A percentile compares a stretch with the other conserved stretches of the same genome.
Evolutionary conservation across 2,329 filamentous ascomycete genomes (phyloP).

Genomic region (Fusarium pseudograminearum): DNA sequence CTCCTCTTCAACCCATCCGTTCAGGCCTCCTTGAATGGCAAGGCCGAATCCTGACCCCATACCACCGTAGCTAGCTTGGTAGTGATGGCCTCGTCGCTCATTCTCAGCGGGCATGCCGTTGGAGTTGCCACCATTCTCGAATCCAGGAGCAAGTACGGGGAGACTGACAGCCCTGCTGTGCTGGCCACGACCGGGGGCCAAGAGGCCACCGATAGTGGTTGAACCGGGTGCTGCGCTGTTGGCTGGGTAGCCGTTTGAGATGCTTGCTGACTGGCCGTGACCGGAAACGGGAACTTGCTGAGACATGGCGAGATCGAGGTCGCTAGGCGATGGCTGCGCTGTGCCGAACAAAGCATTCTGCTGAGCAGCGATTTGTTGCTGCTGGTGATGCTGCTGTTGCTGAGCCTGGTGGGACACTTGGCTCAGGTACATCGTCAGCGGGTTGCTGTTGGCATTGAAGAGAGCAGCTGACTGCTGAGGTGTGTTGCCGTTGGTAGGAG

Average conservation of each 20-base stretch:
- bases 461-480: conserved; percentile 77
- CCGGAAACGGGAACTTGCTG: conserved; percentile 70
- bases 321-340: conserved; percentile 69
- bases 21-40: conserved; percentile 72
- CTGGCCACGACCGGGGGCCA: conserved; percentile 75
- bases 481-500: conserved; percentile 65
- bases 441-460: conserved; percentile 87
- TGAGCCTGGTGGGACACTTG: conserved; percentile 81
- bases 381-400: conserved; percentile 80
- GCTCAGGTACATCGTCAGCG: conserved; percentile 91
- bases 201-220: conserved; percentile 79
- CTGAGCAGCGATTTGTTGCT: conserved; percentile 77
- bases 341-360: conserved; percentile 86
- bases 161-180: conserved; percentile 89
- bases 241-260: conserved; percentile 71
- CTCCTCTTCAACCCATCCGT: conserved; percentile 77
- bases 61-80: conserved; percentile 72
- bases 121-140: conserved; percentile 69
- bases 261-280: conserved; percentile 75
- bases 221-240: conserved; percentile 66
- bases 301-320: conserved; percentile 69
- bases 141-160: conserved; percentile 75
- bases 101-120: conserved; percentile 63
- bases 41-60: conserved; percentile 71
- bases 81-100: conserved; percentile 73